phyloP scores from a whole-genome alignment of 352 stramenopile genomes.

The Globisporangium alternatum region DNA sequence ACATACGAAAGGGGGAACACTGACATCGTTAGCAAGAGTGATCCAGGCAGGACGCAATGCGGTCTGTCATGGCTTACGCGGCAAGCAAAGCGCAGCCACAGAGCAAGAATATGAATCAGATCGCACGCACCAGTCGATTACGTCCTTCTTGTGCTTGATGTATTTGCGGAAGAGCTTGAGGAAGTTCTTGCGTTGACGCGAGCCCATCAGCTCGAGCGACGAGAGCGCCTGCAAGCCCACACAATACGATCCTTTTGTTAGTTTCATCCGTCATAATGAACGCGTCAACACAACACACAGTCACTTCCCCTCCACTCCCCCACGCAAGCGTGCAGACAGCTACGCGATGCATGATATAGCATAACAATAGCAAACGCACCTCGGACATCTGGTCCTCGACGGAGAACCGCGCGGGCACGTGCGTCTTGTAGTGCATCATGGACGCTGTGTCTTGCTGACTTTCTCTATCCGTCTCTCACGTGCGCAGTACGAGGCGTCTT shows the following conservation, averaged over 20 bases:
- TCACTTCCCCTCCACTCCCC: neutral
- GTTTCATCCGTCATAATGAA: too few species aligned
- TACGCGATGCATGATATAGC: neutral
- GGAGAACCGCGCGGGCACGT: constrained; percentile 80
- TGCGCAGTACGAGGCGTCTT: constrained; percentile 1
- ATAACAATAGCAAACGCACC: constrained; percentile 24
- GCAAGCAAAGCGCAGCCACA: neutral
- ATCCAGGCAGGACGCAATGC: neutral
- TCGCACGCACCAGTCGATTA: constrained; percentile 69
- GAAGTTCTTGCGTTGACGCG: constrained; percentile 82
- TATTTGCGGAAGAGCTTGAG: constrained; percentile 90
- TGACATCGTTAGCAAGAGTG: neutral
- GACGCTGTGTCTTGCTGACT: neutral
- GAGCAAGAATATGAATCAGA: constrained; percentile 2
- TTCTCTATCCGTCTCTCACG: neutral
- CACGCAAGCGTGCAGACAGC: neutral
- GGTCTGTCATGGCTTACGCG: neutral
- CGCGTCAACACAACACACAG: neutral
- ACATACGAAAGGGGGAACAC: constrained; percentile 4
- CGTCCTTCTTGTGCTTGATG: constrained; percentile 75
- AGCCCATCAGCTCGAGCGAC: constrained; percentile 77
- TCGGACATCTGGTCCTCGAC: constrained; percentile 88
- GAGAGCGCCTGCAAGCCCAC: constrained; percentile 45
- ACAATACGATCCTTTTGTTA: neutral
- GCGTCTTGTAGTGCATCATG: constrained; percentile 86